These are phyloP conservation scores for Akebia trifoliata DNA, from an alignment of 164 flowering plant species.

Conservation along the genomic window DNA sequence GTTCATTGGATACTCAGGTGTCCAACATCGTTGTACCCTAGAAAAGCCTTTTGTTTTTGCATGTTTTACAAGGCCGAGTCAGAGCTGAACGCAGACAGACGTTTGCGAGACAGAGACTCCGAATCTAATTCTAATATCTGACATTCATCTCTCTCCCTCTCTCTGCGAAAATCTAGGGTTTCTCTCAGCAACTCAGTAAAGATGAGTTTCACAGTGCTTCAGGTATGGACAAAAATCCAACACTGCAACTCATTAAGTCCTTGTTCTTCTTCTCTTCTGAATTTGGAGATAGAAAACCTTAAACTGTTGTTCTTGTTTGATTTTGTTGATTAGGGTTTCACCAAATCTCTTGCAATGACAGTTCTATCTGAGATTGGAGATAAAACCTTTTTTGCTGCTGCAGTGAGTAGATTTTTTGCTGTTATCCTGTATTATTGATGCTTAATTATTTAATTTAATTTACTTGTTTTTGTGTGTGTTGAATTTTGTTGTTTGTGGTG, in stretches of 20 bases:
- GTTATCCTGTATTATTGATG: background rate
- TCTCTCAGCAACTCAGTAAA: conserved; percentile 5
- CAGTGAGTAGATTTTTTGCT: conserved; percentile 40
- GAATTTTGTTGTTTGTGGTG: background rate
- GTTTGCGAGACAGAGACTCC: too few species aligned
- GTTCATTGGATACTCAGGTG: too few species aligned
- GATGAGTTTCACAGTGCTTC: conserved; percentile 35
- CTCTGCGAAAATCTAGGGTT: background rate
- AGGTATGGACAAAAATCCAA: conserved; percentile 16
- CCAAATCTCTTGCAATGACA: conserved; percentile 89
- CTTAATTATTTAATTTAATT: background rate
- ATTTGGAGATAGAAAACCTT: too few species aligned
- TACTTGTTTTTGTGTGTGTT: background rate
- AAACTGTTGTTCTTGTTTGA: background rate
- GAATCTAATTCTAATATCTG: background rate
- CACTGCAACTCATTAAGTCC: background rate
- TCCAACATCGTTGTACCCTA: too few species aligned
- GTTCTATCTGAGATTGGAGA: conserved; percentile 94
- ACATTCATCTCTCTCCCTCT: background rate
- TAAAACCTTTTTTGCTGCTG: conserved; percentile 92
- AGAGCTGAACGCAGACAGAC: too few species aligned
- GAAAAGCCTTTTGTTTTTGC: too few species aligned
- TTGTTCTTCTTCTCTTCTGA: too few species aligned
- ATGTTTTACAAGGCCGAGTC: too few species aligned
- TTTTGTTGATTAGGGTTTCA: conserved; percentile 51